Evolutionary conservation across 495 filamentous ascomycete genomes (phyloP), one percentile per base, ranked within the genome.

Genomic region (Neurospora sp.): DNA sequence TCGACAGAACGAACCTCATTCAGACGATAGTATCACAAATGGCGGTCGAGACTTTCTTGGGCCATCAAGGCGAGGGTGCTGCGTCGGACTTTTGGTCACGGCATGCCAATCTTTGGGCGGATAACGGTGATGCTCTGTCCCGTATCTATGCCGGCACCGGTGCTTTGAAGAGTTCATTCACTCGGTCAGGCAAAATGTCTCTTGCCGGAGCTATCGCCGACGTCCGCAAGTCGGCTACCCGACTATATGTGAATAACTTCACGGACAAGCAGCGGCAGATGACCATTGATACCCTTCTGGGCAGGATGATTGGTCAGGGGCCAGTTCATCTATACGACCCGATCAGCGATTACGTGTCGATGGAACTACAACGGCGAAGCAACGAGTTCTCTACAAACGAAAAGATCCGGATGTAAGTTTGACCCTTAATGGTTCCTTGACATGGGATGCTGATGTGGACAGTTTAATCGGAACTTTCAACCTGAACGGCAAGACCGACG

Each of bases 61-160:
- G 83, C 8, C 92, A 94, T 71, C 87, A 91, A 76, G 87, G 86
- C 8, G 88, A 92, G 76, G 82, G 76, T 71, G 88, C 92, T 3
- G 85, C 85, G 40, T 86, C 91, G 1, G 96, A 98, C 78, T 92
- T 98, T 76, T 95, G 94, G 89, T 89, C 92, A 80, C 86, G 93
- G 41, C 96, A 99, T 82, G 93, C 93, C 39, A 94, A 88, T 73
- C 85, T 99, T 3, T 99, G 96, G 96, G 96, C 96, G n/a, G 96
- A 99, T 80, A 98, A 98, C 84, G 96, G 96, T 39, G 96, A 99
- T 85, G 90, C 94, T 16, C 83, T 99, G 35, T 97, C 94, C 2
- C 92, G 93, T 78, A 98, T 98, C 23, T 99, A 99, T 81, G 96
- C 96, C 10, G 96, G 96, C 41, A 99, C 96, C 10, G 96, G 96